These are phyloP conservation scores for Umbelopsis ramanniana DNA, from an alignment of 192 early-diverging fungal species.

Conservation along the genomic window DNA sequence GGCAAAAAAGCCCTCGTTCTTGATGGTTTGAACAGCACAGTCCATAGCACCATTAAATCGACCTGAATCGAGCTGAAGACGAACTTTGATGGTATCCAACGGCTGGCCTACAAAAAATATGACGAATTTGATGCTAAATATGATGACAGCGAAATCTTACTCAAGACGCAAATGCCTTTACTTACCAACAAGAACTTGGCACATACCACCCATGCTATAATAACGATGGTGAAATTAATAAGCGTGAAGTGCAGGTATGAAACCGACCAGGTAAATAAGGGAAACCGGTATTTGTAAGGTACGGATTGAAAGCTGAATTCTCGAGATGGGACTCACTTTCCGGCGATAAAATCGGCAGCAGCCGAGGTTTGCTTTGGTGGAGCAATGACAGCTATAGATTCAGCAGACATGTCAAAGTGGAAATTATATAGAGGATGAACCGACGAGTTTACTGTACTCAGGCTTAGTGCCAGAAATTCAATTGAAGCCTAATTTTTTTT, in stretches of 20 bases:
- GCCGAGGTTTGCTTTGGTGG: slow-evolving; percentile 26
- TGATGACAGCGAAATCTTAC: not conserved
- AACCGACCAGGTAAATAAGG: not conserved
- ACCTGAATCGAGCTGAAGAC: slow-evolving; percentile 68
- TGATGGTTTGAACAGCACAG: slow-evolving; percentile 81
- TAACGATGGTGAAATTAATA: not conserved
- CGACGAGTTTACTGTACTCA: not conserved
- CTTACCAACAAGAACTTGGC: slow-evolving; percentile 56
- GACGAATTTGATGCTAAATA: slow-evolving; percentile 18
- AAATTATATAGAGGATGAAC: not conserved
- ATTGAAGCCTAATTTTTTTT: slow-evolving; percentile 4
- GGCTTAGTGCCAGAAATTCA: not conserved
- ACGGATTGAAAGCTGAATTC: not conserved
- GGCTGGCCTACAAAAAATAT: slow-evolving; percentile 65
- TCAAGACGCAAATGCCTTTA: not conserved
- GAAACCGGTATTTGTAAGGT: slow-evolving; percentile 7
- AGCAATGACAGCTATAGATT: slow-evolving; percentile 2
- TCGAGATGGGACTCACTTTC: slow-evolving; percentile 54
- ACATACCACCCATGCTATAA: slow-evolving; percentile 66
- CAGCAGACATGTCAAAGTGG: not conserved
- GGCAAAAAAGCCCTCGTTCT: slow-evolving; percentile 76
- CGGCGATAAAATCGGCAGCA: slow-evolving; percentile 59
- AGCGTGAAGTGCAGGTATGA: not conserved
- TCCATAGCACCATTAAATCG: slow-evolving; percentile 77
- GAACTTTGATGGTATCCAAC: slow-evolving; percentile 87